phyloP scores from a whole-genome alignment of 768 basidiomycete genomes.

The Naganishia onofrii region DNA sequence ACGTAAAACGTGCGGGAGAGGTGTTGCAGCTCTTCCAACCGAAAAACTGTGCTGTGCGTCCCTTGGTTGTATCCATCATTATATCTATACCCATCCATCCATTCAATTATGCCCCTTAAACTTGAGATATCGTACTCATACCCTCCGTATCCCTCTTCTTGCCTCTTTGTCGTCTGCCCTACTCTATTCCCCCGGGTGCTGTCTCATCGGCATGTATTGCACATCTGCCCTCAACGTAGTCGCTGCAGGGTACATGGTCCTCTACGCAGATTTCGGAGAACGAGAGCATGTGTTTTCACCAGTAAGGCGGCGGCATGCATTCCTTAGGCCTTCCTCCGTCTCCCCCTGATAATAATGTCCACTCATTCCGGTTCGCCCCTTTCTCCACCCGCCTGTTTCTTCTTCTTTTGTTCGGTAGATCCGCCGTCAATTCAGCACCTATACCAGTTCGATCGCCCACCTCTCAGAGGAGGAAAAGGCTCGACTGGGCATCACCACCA shows the following conservation, averaged over 20 bases:
- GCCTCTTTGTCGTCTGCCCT: not conserved
- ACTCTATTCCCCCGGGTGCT: not conserved
- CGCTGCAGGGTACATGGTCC: constrained; percentile 24
- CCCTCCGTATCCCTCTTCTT: not conserved
- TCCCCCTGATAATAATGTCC: not conserved
- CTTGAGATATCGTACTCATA: constrained; percentile 8
- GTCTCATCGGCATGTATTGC: not conserved
- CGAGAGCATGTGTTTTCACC: constrained; percentile 29
- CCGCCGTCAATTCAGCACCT: constrained; percentile 25
- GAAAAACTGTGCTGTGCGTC: constrained; percentile 1
- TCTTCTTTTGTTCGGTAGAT: constrained; percentile 1
- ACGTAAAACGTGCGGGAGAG: not conserved
- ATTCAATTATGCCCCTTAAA: not conserved
- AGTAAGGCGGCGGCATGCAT: constrained; percentile 12
- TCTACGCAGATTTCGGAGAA: constrained; percentile 27
- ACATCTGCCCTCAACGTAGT: not conserved
- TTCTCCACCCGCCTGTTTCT: too few species aligned
- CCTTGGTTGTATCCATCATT: constrained; percentile 15
- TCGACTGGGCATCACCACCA: constrained; percentile 11
- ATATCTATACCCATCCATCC: constrained; percentile 12
- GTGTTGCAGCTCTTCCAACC: not conserved
- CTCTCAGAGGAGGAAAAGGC: constrained; percentile 24
- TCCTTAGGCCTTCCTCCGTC: too few species aligned
- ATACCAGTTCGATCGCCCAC: constrained; percentile 11
- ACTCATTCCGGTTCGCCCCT: not conserved